phyloP scores from a whole-genome alignment of 1,284 basidiomycete genomes.

The Ganoderma multipileum region DNA sequence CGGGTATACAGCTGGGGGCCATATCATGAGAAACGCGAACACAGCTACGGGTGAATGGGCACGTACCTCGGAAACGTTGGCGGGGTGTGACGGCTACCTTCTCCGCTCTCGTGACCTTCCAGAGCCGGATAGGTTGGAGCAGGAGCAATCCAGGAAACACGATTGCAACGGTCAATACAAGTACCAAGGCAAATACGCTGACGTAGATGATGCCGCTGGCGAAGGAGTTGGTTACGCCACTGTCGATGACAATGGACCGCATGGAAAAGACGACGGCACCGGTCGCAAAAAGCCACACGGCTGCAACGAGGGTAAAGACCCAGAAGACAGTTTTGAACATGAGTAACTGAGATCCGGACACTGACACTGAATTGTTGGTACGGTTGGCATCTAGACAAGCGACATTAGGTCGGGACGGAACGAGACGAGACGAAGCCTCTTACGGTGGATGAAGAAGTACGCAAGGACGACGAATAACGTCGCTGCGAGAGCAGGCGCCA shows the following conservation, averaged over 20 bases:
- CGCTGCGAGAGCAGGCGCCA: slow-evolving; percentile 70
- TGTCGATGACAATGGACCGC: slow-evolving; percentile 56
- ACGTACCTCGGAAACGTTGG: slow-evolving; percentile 78
- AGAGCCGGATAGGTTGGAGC: slow-evolving; percentile 71
- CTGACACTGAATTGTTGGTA: slow-evolving; percentile 63
- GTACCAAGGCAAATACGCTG: slow-evolving; percentile 64
- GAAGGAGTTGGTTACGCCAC: slow-evolving; percentile 52
- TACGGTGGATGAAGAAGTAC: slow-evolving; percentile 62
- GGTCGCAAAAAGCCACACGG: slow-evolving; percentile 68
- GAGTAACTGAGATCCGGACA: slow-evolving; percentile 64
- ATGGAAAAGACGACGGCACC: slow-evolving; percentile 74
- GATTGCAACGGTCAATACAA: slow-evolving; percentile 73
- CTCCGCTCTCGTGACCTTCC: slow-evolving; percentile 59
- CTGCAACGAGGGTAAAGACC: slow-evolving; percentile 59
- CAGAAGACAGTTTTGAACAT: slow-evolving; percentile 75
- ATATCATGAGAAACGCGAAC: slow-evolving; percentile 13
- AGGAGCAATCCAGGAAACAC: slow-evolving; percentile 74
- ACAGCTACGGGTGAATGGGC: neutral
- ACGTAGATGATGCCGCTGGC: slow-evolving; percentile 79
- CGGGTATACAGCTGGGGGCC: slow-evolving; percentile 69
- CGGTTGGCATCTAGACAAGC: slow-evolving; percentile 51
- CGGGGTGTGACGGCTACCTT: slow-evolving; percentile 73
- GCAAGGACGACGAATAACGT: slow-evolving; percentile 64
- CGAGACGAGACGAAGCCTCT: slow-evolving; percentile 37
- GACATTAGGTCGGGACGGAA: neutral